Conservation (phyloP, 1,284 basidiomycete genomes). For the Sanghuangporus sanghuang region DNA sequence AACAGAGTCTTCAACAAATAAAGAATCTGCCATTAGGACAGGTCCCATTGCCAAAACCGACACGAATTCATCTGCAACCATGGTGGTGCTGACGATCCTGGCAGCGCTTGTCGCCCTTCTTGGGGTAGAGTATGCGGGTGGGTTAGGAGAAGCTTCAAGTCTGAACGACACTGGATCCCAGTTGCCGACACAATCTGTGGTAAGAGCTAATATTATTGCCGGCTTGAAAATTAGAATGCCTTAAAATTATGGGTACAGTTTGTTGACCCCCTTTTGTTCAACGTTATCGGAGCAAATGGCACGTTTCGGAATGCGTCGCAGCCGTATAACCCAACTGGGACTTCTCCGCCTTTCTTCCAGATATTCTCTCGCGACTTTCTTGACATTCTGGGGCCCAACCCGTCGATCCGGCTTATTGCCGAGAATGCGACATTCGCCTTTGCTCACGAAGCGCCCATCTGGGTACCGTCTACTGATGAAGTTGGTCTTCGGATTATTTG, state of each 20-base stretch:
- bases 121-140: conserved; percentile 7
- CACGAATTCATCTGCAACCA: conserved; percentile 8
- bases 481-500: conserved; percentile 36
- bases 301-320: conserved; percentile 27
- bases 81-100: conserved; percentile 7
- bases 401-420: conserved; percentile 55
- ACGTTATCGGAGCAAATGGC: conserved; percentile 28
- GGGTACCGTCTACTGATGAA: conserved; percentile 30
- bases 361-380: conserved; percentile 60
- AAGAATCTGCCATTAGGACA: neutral
- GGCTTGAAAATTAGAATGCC: neutral
- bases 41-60: neutral
- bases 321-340: conserved; percentile 37
- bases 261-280: conserved; percentile 27
- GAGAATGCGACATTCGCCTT: conserved; percentile 36
- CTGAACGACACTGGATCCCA: neutral
- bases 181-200: conserved; percentile 11
- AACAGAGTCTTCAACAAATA: neutral
- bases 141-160: neutral
- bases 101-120: conserved; percentile 9
- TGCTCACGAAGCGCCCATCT: conserved; percentile 35
- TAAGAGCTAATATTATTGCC: neutral
- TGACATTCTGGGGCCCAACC: conserved; percentile 49
- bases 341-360: conserved; percentile 60
- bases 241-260: conserved; percentile 21